Conservation (phyloP, 306 rosid species). For the Arachis hypogaea region DNA sequence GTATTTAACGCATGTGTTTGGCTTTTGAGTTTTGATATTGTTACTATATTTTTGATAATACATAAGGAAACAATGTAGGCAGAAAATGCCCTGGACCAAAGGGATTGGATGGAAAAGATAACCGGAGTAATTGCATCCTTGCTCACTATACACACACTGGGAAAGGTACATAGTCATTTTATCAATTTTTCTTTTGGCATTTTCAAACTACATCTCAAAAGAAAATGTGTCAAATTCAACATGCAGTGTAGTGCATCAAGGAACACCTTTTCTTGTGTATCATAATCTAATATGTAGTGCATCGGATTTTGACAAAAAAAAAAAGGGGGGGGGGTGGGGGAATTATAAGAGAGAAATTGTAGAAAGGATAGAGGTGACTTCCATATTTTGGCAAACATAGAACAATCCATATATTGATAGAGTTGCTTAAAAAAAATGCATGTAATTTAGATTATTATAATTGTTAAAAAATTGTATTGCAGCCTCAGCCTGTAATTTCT, state of each 20-base stretch:
- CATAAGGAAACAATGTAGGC: slow-evolving; percentile 57
- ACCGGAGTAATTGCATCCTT: slow-evolving; percentile 78
- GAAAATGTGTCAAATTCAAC: too few relatives aligned
- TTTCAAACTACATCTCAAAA: background rate
- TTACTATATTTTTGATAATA: slow-evolving; percentile 9
- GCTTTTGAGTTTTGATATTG: background rate
- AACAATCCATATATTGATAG: background rate
- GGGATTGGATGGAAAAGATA: slow-evolving; percentile 88
- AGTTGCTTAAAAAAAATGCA: background rate
- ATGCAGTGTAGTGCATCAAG: too few relatives aligned
- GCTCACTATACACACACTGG: slow-evolving; percentile 62
- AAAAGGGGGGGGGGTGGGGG: too few relatives aligned
- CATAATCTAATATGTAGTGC: too few relatives aligned
- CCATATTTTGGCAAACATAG: background rate
- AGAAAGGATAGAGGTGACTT: too few relatives aligned
- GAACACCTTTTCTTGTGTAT: too few relatives aligned
- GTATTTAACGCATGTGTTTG: too few relatives aligned
- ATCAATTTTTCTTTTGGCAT: background rate
- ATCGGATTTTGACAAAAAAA: too few relatives aligned
- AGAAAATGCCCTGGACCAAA: slow-evolving; percentile 77
- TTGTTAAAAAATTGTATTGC: slow-evolving; percentile 38
- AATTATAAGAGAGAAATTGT: too few relatives aligned
- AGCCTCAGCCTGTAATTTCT: slow-evolving; percentile 56
- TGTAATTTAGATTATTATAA: slow-evolving; percentile 32
- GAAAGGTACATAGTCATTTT: slow-evolving; percentile 44